Base-by-base conservation (phyloP, 2,329 filamentous ascomycete genomes). In the Fusarium mundagurra region DNA sequence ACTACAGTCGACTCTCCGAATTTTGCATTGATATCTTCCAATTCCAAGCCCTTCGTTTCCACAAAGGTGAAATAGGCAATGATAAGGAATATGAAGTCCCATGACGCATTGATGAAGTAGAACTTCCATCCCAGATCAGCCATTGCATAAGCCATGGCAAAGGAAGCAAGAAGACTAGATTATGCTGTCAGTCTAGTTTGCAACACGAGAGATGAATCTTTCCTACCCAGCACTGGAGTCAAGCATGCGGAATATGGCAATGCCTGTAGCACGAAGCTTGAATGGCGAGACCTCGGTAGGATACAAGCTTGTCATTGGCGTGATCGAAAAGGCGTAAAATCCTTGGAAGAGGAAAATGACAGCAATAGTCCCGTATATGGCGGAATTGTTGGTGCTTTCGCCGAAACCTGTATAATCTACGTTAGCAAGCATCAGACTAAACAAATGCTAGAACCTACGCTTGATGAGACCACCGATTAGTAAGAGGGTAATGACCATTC, bases 101-200 rank as follows among this genome's bases (percentile, higher is more conserved):
- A 61, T 1, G 47, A 61, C 10, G 58, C 58, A 18, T 61, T 61
- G 12, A 61, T 61, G 18, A 61, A 55, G 24, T 61, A 61, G n/a
- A 61, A 61, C 13, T 61, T 61, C 58, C 58, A 61, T 3, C 47
- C 58, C 14, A 61, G 47, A 27, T 61, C 47, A 9, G 58, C 58
- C 58, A 61, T 61, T 18, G 58, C 58, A 24, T 61, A 61, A 8
- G 58, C 58, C 58, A 61, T 61, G 11, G 58, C 58, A 24, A 61
- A 61, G 12, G 58, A 61, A 2, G 58, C 58, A 20, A 61, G 36
- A 8, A 61, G 43, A 27, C 58, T 61, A 27, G 2, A 16, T 36
- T 1, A 22, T 22, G 3, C 6, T 27, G n/a, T 53, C 22, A 53
- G 50, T 33, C 2, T 4, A 4, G 12, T 2, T 34, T 17, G 2